phyloP scores from a whole-genome alignment of 805 yeast genomes.

The Saturnispora saitoi region DNA sequence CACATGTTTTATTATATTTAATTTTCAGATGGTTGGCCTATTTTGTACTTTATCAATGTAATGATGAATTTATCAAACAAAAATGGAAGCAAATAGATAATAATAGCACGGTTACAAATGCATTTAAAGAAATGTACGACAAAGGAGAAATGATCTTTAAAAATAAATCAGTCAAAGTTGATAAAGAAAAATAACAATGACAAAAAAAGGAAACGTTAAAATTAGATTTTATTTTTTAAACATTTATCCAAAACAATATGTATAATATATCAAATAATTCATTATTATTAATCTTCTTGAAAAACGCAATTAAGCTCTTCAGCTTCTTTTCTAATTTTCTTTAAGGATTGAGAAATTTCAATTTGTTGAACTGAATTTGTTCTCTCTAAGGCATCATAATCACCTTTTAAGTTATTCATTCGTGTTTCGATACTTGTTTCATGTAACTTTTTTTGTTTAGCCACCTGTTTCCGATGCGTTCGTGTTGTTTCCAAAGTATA shows the following conservation, averaged over 20 bases:
- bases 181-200: neutral
- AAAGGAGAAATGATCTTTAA: conserved; percentile 12
- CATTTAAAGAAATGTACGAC: conserved; percentile 17
- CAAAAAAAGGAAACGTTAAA: neutral
- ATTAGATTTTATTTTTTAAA: neutral
- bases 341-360: conserved; percentile 3
- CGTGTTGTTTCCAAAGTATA: conserved; percentile 15
- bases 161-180: neutral
- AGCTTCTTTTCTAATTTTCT: neutral
- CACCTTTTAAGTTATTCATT: neutral
- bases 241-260: neutral
- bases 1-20: conserved; percentile 19
- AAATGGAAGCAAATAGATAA: conserved; percentile 25
- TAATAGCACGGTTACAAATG: conserved; percentile 19
- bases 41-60: conserved; percentile 13
- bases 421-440: neutral
- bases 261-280: neutral
- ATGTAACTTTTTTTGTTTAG: conserved; percentile 27
- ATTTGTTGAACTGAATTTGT: neutral
- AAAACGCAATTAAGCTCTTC: neutral
- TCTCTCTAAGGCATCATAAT: neutral
- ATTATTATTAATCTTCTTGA: neutral
- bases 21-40: conserved; percentile 15
- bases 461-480: conserved; percentile 23
- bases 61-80: conserved; percentile 19